Base-by-base conservation (phyloP, 2,329 filamentous ascomycete genomes). In the Phaeosphaeria sp. region DNA sequence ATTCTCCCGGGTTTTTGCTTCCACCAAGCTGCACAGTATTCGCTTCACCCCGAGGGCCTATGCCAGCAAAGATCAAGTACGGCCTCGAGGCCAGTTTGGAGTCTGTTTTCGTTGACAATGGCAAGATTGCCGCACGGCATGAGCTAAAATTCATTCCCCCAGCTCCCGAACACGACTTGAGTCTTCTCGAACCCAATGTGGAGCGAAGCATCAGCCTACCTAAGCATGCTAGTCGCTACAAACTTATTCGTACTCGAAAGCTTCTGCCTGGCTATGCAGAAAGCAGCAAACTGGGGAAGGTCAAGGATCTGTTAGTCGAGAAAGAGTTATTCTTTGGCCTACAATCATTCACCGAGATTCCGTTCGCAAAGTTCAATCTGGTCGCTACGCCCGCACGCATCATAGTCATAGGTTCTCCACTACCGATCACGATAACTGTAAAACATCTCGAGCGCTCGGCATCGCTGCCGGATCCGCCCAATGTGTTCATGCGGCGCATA, bases 381-480 rank as follows among this genome's bases (percentile, higher is more conserved):
- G 55, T 62, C n/a, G 67, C 66, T 1, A 67, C 59, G 18, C 64
- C 66, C 23, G 60, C 67, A 6, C 58, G 61, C 11, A 62, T 73
- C 13, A 47, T 72, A 7, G 59, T 65, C 6, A 50, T 67, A 6
- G 68, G 68, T 5, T 25, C 49, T 2, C 50, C 50, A 1, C 49
- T 73, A 2, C 62, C 63, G 6, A 55, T 67, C n/a, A 43, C 58
- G 5, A 44, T 73, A 0, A 63, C 52, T 13, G 27, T 74, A 15
- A 56, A 67, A 10, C 71, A 73, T 36, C 53, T 67, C 3, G 64
- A 72, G 21, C 67, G 71, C 11, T 70, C 67, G 3, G 55, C 64
- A n/a, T 72, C 69, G 3, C 46, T 73, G 1, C 56, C 52, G 1
- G 48, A 56, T 15, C 67, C 68, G 18, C 72, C 71, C 2, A 58